Evolutionary conservation across 2,329 filamentous ascomycete species (phyloP).

Genomic region (Arthrobotrys sphaeroides): DNA sequence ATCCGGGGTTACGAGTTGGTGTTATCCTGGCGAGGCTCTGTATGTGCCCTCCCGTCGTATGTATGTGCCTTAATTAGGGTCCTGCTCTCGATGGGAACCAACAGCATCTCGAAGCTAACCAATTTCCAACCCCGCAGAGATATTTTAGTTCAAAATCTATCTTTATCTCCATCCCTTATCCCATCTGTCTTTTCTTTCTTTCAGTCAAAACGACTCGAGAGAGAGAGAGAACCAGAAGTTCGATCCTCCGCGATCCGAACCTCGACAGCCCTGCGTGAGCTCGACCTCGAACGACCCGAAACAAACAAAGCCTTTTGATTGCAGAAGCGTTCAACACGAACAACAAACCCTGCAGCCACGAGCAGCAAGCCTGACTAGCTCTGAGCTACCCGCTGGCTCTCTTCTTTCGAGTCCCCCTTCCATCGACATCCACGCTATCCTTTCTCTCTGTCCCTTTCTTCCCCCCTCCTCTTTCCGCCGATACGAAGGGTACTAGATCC

Average conservation of each 20-base stretch:
- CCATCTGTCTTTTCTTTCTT: no score
- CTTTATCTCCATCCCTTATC: no score
- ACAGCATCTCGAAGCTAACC: no score
- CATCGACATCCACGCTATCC: not conserved
- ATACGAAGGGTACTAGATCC: not conserved
- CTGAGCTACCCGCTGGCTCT: not conserved
- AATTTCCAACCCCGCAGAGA: no score
- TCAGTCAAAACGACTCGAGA: no score
- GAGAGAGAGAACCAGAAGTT: no score
- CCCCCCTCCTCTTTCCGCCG: not conserved
- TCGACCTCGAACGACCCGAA: constrained; percentile 14
- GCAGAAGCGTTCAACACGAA: constrained; percentile 1
- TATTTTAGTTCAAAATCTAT: no score
- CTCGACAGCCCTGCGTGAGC: not conserved
- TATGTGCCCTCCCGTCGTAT: not conserved
- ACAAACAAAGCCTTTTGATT: constrained; percentile 23
- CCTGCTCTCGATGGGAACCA: no score
- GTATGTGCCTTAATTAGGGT: no score
- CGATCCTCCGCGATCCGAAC: no score
- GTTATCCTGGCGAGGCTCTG: not conserved
- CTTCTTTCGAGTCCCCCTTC: not conserved
- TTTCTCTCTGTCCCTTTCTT: not conserved
- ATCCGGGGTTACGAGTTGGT: not conserved
- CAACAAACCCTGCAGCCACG: constrained; percentile 20
- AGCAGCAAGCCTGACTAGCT: not conserved